Conservation (phyloP, 108 stramenopile species). For the Cylindrotheca closterium region DNA sequence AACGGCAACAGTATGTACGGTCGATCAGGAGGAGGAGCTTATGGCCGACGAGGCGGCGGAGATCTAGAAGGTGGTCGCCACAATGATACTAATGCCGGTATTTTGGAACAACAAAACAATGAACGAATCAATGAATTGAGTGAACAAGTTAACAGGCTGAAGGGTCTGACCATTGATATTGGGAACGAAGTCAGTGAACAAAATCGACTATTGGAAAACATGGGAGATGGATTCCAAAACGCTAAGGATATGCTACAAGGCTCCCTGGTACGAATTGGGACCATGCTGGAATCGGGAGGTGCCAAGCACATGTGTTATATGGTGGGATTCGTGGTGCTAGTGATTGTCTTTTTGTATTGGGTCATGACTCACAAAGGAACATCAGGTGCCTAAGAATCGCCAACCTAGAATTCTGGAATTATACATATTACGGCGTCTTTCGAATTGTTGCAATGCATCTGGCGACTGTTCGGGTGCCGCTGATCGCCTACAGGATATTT, state of each 20-base stretch:
- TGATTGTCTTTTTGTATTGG: constrained; percentile 86
- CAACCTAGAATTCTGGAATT: not conserved
- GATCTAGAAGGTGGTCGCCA: constrained; percentile 60
- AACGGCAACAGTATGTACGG: constrained; percentile 37
- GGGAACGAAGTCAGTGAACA: constrained; percentile 88
- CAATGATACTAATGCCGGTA: constrained; percentile 72
- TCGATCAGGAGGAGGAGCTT: constrained; percentile 25
- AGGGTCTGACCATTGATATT: constrained; percentile 88
- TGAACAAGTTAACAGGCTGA: constrained; percentile 82
- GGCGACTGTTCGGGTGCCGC: no score
- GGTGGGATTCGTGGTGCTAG: constrained; percentile 81
- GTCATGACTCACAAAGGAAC: constrained; percentile 56
- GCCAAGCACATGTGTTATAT: constrained; percentile 90
- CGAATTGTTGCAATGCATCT: not conserved
- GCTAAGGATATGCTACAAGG: constrained; percentile 71
- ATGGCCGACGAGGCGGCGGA: constrained; percentile 49
- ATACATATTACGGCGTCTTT: not conserved
- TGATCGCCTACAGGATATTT: no score
- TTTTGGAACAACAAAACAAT: constrained; percentile 87
- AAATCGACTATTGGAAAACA: constrained; percentile 81
- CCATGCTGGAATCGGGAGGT: constrained; percentile 81
- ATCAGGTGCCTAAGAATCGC: constrained; percentile 33
- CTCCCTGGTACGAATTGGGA: constrained; percentile 73
- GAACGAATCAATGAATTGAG: constrained; percentile 79
- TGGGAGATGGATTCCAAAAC: constrained; percentile 80